These are phyloP conservation scores for Clarireedia sp. DNA, from an alignment of 2,329 filamentous ascomycete genomes.

Conservation along the genomic window DNA sequence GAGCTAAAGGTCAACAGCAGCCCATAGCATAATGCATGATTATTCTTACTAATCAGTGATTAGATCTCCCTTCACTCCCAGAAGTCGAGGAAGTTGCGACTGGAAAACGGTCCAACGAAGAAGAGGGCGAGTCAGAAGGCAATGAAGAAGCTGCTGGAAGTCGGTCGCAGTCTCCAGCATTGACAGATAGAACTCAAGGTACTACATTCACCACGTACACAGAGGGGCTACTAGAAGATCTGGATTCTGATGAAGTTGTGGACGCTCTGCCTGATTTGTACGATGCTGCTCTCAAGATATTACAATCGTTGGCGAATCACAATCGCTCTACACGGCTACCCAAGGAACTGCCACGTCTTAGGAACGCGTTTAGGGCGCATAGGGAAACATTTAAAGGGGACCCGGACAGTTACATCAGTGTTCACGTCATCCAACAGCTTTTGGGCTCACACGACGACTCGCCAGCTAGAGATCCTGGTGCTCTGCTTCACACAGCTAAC, in stretches of 20 bases:
- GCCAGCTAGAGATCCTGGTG: slow-evolving; percentile 21
- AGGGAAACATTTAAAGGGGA: slow-evolving; percentile 9
- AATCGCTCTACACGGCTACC: slow-evolving; percentile 13
- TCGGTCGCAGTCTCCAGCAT: slow-evolving; percentile 7
- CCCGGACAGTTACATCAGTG: slow-evolving; percentile 31
- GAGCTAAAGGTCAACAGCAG: slow-evolving; percentile 14
- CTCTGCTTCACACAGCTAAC: slow-evolving; percentile 37
- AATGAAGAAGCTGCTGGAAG: not conserved
- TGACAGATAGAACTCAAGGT: slow-evolving; percentile 20
- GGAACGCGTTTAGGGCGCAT: slow-evolving; percentile 24
- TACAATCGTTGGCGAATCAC: slow-evolving; percentile 31
- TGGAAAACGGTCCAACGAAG: not conserved
- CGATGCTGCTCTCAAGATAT: slow-evolving; percentile 27
- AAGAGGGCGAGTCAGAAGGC: not conserved
- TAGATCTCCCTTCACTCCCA: not conserved
- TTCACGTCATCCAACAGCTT: slow-evolving; percentile 27
- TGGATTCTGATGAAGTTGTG: slow-evolving; percentile 31
- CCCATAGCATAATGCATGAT: too few species aligned
- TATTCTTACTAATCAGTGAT: not conserved
- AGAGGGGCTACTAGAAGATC: slow-evolving; percentile 20
- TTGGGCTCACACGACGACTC: slow-evolving; percentile 19
- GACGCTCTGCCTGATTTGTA: slow-evolving; percentile 34
- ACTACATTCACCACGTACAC: slow-evolving; percentile 19
- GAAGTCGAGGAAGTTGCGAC: not conserved
- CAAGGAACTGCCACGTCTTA: slow-evolving; percentile 22